Evolutionary conservation across 805 yeast genomes (phyloP).

Genomic region (Metschnikowia matae): DNA sequence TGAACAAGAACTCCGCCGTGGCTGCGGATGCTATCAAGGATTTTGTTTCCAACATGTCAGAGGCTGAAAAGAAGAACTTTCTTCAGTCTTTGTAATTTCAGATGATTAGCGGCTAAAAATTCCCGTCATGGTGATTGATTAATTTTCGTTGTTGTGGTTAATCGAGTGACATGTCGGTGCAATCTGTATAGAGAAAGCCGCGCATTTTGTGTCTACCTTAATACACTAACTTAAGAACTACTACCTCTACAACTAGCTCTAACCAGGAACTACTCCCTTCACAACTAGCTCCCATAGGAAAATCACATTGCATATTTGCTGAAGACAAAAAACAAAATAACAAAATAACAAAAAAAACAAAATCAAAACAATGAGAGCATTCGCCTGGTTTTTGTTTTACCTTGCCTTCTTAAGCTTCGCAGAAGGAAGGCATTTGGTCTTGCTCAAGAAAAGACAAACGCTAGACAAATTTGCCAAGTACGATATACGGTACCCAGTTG

Average conservation of each 20-base stretch:
- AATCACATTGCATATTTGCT: background rate
- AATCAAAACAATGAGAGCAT: background rate
- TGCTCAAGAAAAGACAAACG: conserved; percentile 48
- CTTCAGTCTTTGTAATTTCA: conserved; percentile 17
- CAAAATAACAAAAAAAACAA: too few species aligned
- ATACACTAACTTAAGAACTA: background rate
- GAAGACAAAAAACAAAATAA: background rate
- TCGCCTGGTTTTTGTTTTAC: background rate
- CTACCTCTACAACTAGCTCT: background rate
- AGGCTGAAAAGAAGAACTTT: conserved; percentile 30
- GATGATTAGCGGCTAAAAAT: background rate
- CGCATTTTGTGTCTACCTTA: conserved; percentile 1
- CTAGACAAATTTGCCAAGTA: conserved; percentile 45
- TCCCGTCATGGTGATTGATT: background rate
- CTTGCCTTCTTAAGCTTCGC: conserved; percentile 3
- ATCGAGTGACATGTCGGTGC: background rate
- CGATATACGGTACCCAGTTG: conserved; percentile 34
- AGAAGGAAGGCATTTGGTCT: conserved; percentile 40
- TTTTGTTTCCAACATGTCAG: conserved; percentile 30
- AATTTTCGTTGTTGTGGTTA: conserved; percentile 5
- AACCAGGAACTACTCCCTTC: background rate
- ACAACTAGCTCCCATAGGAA: background rate
- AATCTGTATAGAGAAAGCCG: background rate
- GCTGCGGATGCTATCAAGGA: conserved; percentile 35
- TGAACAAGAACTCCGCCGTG: conserved; percentile 29